Conservation (phyloP, 1,139 yeast species). For the Pichia sp. region DNA sequence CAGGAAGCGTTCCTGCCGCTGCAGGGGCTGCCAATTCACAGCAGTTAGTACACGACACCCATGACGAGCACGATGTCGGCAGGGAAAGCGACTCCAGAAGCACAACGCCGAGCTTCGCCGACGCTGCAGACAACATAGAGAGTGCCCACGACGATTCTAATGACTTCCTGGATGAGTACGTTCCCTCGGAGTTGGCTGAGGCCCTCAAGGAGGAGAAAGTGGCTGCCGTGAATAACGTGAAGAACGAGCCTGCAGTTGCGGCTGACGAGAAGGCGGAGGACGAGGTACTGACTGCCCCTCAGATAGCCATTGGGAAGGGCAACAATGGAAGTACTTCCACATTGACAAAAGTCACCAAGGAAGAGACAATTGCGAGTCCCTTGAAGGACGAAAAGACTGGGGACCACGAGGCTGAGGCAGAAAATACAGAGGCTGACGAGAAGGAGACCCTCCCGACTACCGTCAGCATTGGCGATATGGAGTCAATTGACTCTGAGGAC, state of each 20-base stretch:
- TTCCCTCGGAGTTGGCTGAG: constrained; percentile 6
- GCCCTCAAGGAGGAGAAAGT: neutral
- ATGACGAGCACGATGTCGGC: neutral
- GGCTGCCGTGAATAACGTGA: neutral
- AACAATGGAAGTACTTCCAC: neutral
- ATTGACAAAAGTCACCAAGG: neutral
- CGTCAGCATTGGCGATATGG: constrained; percentile 12
- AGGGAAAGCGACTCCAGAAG: neutral
- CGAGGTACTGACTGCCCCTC: neutral
- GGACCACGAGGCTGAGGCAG: neutral
- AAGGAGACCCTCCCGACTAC: neutral
- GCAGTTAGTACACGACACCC: neutral
- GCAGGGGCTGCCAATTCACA: neutral
- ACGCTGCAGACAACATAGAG: neutral
- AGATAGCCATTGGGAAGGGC: neutral
- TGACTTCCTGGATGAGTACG: constrained; percentile 3
- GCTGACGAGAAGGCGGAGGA: neutral
- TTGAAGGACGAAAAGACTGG: no score
- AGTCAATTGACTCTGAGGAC: constrained; percentile 15
- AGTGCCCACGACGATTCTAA: neutral
- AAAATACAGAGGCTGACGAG: neutral
- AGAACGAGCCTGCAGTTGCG: neutral
- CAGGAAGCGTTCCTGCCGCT: neutral
- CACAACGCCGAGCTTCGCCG: constrained; percentile 1
- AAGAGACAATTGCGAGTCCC: neutral